A percentile compares a stretch with the other conserved stretches of the same genome.
These are phyloP conservation scores for Neocatenulostroma microsporum DNA, from an alignment of 2,329 filamentous ascomycete genomes.

Conservation along the genomic window DNA sequence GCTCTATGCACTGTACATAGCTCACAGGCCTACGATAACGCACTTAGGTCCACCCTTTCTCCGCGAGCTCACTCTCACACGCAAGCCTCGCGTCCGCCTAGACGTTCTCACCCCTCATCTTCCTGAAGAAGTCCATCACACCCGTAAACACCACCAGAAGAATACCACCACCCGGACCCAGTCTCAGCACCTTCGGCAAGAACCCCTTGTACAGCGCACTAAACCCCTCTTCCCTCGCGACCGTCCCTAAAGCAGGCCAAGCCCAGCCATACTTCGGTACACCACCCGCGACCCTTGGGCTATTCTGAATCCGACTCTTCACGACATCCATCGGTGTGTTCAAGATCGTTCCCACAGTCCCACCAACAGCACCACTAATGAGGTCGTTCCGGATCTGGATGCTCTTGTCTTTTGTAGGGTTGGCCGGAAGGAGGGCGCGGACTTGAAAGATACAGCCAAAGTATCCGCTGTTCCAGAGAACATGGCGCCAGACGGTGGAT, in stretches of 20 bases:
- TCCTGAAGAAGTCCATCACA: conserved; percentile 87
- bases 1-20: no score
- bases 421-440: conserved; percentile 67
- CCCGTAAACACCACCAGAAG: conserved; percentile 80
- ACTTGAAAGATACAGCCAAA: conserved; percentile 99
- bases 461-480: conserved; percentile 90
- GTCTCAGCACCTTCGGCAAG: conserved; percentile 80
- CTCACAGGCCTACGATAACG: no score
- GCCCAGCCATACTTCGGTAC: conserved; percentile 99
- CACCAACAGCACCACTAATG: conserved; percentile 76
- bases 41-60: no score
- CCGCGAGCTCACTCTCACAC: no score
- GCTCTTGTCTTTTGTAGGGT: conserved; percentile 62
- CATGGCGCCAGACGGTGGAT: conserved; percentile 92
- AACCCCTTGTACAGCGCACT: conserved; percentile 94
- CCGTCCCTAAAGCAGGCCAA: conserved; percentile 74
- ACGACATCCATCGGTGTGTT: conserved; percentile 98
- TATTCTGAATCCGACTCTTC: conserved; percentile 97
- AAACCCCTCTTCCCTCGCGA: conserved; percentile 91
- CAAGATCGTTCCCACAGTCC: conserved; percentile 80
- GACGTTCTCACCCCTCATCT: conserved; percentile 41
- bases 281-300: conserved; percentile 68
- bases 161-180: conserved; percentile 65
- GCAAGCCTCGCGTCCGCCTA: no score
- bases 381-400: conserved; percentile 81